Evolutionary conservation across 352 stramenopile genomes (phyloP), one percentile per base, ranked within the genome.

Genomic region (Globisporangium radiosum): DNA sequence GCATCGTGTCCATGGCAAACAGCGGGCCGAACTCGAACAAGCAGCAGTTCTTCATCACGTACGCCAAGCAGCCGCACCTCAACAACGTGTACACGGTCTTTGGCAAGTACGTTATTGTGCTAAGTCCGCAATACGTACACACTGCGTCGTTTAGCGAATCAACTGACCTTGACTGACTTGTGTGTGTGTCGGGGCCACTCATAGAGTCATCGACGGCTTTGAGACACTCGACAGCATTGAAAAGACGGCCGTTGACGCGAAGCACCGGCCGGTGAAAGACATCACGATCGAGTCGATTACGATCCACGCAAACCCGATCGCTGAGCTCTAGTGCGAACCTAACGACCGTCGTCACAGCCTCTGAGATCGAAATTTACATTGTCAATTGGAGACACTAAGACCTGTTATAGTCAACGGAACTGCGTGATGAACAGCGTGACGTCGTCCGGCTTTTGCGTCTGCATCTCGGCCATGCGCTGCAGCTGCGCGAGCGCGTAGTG

Each of bases 71-170:
- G 65, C 90, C 95, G 51, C 96, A 99, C 68, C 76, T 99, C 47
- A 98, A 99, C 78, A 98, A 98, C 73, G 81, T 98, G 19, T 98
- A 99, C 82, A 98, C 94, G 55, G 88, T 98, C 36, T 98, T 99
- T 76, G 97, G 92, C 69, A 91, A 96, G 85, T 94, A 79, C 47
- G 78, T 83, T 48, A 3, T 47, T 44, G 19, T 19, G 17, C 17
- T 19, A 19, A 19, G 17, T 19, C 17, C 17, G 17, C 17, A 19
- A 19, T 19, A 19, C 17, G 17, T 19, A 19, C 17, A 19, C 17
- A 19, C 17, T 19, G 17, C 17, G 17, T 19, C 17, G 17, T 19
- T 19, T 25, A 25, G 25, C 25, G 25, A 25, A 25, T 25, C 25
- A 25, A 25, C 25, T 25, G 25, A 25, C 25, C 25, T 25, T 25